These are phyloP conservation scores for Yamadazyma ubonensis DNA, from an alignment of 805 yeast genomes.

Conservation along the genomic window DNA sequence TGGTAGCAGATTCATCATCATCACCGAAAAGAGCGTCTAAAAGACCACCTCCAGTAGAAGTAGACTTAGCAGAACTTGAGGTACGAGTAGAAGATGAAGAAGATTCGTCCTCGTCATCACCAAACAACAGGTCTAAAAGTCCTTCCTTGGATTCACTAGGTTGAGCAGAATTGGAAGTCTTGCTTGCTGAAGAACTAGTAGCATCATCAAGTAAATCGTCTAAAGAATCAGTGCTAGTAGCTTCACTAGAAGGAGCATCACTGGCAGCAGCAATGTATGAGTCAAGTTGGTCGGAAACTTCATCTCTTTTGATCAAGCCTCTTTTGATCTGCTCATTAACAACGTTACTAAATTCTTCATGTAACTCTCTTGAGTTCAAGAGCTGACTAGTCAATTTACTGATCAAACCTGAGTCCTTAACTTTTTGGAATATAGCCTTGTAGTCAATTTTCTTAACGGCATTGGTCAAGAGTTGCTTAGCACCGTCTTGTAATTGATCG, in stretches of 20 bases:
- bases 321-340: slow-evolving; percentile 16
- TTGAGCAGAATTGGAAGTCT: slow-evolving; percentile 11
- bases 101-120: slow-evolving; percentile 12
- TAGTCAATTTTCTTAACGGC: slow-evolving; percentile 25
- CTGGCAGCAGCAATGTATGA: slow-evolving; percentile 1
- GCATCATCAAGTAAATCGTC: not conserved
- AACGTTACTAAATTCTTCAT: slow-evolving; percentile 16
- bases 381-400: slow-evolving; percentile 11
- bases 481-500: slow-evolving; percentile 18
- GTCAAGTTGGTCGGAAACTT: slow-evolving; percentile 3
- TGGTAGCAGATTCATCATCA: slow-evolving; percentile 11
- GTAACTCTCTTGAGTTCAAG: slow-evolving; percentile 15
- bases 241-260: too few species aligned
- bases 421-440: slow-evolving; percentile 19
- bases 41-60: slow-evolving; percentile 11
- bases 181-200: slow-evolving; percentile 8
- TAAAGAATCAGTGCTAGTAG: slow-evolving; percentile 1
- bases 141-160: too few species aligned
- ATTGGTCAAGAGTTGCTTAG: slow-evolving; percentile 20
- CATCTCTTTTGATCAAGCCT: slow-evolving; percentile 14
- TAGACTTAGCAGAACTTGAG: slow-evolving; percentile 3
- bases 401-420: slow-evolving; percentile 27
- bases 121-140: slow-evolving; percentile 10
- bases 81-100: slow-evolving; percentile 1
- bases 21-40: slow-evolving; percentile 15